phyloP scores from a whole-genome alignment of 1,139 yeast species.

The Candida tropicalis region DNA sequence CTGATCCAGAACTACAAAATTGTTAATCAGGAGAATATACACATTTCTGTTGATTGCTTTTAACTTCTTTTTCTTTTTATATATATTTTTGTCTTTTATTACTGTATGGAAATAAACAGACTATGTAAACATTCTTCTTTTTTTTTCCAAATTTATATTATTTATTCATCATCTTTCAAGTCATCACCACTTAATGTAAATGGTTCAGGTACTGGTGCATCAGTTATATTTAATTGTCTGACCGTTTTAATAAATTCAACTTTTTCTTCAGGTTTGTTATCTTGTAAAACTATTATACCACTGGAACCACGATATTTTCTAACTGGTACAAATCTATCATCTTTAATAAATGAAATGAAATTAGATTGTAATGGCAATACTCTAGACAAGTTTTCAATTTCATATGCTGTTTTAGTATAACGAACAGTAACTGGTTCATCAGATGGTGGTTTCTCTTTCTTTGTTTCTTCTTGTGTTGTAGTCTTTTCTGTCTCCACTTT shows the following conservation, averaged over 20 bases:
- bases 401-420: conserved; percentile 63
- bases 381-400: conserved; percentile 77
- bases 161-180: conserved; percentile 31
- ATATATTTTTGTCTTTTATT: not conserved
- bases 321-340: conserved; percentile 80
- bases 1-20: conserved; percentile 21
- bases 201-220: conserved; percentile 92
- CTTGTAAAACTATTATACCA: conserved; percentile 81
- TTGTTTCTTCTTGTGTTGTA: conserved; percentile 22
- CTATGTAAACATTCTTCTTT: no score
- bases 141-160: no score
- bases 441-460: conserved; percentile 26
- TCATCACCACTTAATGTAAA: conserved; percentile 65
- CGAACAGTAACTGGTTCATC: conserved; percentile 39
- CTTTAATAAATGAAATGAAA: conserved; percentile 76
- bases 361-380: conserved; percentile 90
- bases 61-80: not conserved
- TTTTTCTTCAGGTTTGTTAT: conserved; percentile 67
- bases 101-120: no score
- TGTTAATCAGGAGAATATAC: conserved; percentile 18
- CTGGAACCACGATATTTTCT: conserved; percentile 76
- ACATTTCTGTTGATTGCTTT: not conserved
- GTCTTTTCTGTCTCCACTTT: conserved; percentile 29
- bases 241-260: conserved; percentile 77
- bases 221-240: conserved; percentile 76